Base-by-base conservation (phyloP, 2,329 filamentous ascomycete genomes). In the Colletotrichum navitas region DNA sequence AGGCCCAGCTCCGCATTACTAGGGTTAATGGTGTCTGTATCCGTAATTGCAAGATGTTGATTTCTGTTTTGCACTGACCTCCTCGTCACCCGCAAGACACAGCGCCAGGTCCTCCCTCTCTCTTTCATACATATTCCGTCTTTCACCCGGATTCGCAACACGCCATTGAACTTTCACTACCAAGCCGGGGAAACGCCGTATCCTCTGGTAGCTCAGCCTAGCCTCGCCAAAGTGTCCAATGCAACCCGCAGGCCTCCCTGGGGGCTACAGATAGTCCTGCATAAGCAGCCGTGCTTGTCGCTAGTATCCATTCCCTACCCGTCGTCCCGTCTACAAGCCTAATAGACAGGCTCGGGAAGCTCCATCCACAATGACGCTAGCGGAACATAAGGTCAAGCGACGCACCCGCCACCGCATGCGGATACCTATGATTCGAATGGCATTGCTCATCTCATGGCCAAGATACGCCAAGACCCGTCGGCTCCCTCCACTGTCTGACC, bases 321-420 rank as follows among this genome's bases (percentile, higher is more conserved):
- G 59, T 54, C 24, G 41, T 39, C n/a, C 10, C n/a, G 54, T 45
- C 59, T 54, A 64, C 47, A 21, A 60, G 59, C 41, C 65, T 60
- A 21, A 43, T 21, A 47, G 59, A 58, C 54, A 59, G n/a, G 43
- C 24, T 60, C 68, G 58, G 63, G 24, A 67, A 67, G 43, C 56
- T 58, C 26, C 63, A 55, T 26, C 21, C 24, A 55, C 34, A 8
- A 55, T 56, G 47, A 16, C 68, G 52, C 68, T 63, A 54, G 32
- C 45, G 26, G 26, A 62, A 54, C 2, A 49, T 41, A 32, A 47
- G 32, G n/a, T 32, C 34, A 47, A 45, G 68, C 58, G 51, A 59
- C 54, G 54, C 29, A 34, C 29, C 5, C 4, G 21, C 45, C 36
- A 49, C 68, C 54, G 64, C 58, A 72, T 72, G 52, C 60, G 66